Percentiles rank a stretch among this genome's conserved stretches.
Evolutionary conservation across 768 basidiomycete species (phyloP).

Genomic region (Suillus luteus): DNA sequence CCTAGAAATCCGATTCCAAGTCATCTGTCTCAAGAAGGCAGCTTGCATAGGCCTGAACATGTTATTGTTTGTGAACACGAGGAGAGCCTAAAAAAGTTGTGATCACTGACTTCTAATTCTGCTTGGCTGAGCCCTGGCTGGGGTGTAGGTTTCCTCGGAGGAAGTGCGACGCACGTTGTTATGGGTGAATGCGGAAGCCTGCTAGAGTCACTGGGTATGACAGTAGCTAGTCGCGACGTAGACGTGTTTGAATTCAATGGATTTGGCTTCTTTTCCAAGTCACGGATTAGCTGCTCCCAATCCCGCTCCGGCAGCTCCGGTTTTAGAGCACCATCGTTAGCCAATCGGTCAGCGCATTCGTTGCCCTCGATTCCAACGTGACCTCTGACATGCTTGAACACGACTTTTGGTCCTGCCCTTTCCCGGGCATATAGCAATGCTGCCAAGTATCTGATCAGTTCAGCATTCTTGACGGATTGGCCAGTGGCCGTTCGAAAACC

Average conservation of each 20-base stretch:
- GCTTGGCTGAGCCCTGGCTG: conserved; percentile 9
- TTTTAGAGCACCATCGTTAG: conserved; percentile 55
- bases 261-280: background rate
- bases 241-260: background rate
- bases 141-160: background rate
- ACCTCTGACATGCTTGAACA: conserved; percentile 73
- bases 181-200: background rate
- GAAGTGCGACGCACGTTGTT: background rate
- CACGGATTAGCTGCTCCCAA: conserved; percentile 44
- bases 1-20: conserved; percentile 33
- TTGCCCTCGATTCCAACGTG: conserved; percentile 82
- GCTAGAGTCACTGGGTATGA: background rate
- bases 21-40: conserved; percentile 36
- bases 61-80: background rate
- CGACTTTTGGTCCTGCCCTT: conserved; percentile 53
- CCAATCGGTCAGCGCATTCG: conserved; percentile 80
- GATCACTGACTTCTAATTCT: conserved; percentile 26
- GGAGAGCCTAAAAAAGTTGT: too few species aligned
- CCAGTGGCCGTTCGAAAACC: conserved; percentile 50
- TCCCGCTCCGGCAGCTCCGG: conserved; percentile 51
- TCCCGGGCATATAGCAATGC: conserved; percentile 59
- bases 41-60: conserved; percentile 32
- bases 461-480: conserved; percentile 68
- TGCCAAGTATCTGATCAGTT: conserved; percentile 69
- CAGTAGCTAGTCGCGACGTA: background rate